Evolutionary conservation across 495 filamentous ascomycete species (phyloP).

Genomic region (Chaetomium fimeti): DNA sequence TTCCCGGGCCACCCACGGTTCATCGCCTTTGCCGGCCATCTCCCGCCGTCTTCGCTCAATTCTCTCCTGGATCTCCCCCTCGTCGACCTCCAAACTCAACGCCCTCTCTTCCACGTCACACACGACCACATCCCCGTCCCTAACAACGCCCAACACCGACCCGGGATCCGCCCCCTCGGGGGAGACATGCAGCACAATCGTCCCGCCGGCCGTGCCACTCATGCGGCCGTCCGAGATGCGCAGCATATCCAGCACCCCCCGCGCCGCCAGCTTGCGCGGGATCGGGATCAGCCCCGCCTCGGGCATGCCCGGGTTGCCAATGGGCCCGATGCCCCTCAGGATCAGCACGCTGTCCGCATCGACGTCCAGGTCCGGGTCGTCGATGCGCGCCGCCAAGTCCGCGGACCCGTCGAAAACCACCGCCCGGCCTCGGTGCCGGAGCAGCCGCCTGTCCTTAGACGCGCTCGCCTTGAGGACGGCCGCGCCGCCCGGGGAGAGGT

Average conservation of each 20-base stretch:
- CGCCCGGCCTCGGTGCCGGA: conserved; percentile 54
- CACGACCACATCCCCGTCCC: conserved; percentile 57
- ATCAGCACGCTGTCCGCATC: conserved; percentile 56
- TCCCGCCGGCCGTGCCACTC: conserved; percentile 67
- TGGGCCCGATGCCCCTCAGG: conserved; percentile 60
- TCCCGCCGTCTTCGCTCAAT: conserved; percentile 38
- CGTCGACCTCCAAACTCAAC: conserved; percentile 49
- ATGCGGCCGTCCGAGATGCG: conserved; percentile 65
- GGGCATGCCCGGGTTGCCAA: conserved; percentile 68
- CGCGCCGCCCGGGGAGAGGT: conserved; percentile 54
- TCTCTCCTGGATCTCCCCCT: conserved; percentile 47
- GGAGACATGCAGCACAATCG: conserved; percentile 64
- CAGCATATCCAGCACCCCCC: conserved; percentile 65
- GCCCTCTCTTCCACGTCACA: conserved; percentile 50
- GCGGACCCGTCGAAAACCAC: conserved; percentile 59
- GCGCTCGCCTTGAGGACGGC: conserved; percentile 62
- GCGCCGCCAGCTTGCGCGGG: conserved; percentile 57
- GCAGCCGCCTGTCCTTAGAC: conserved; percentile 52
- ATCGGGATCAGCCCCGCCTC: conserved; percentile 66
- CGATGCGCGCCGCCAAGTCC: conserved; percentile 59
- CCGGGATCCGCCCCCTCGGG: conserved; percentile 59
- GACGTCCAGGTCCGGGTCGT: conserved; percentile 54
- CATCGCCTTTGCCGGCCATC: conserved; percentile 23
- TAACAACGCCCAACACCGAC: conserved; percentile 59
- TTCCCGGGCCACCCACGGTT: conserved; percentile 39